Conservation (phyloP, 2,329 filamentous ascomycete species). For the Phialophora chinensis region DNA sequence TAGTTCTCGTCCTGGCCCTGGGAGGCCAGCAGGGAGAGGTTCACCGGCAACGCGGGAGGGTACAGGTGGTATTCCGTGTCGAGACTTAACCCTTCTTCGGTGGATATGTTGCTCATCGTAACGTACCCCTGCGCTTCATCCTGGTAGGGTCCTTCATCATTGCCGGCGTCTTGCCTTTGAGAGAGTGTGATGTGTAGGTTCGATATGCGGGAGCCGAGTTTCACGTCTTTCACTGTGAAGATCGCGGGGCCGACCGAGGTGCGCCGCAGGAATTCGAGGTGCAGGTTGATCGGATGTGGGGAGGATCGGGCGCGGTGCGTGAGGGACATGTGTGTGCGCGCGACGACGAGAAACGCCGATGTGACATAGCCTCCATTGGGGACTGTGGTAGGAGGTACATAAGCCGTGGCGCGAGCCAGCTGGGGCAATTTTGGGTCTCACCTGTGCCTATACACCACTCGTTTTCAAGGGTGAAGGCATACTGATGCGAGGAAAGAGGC, state of each 20-base stretch:
- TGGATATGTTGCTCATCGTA: slow-evolving; percentile 66
- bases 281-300: slow-evolving; percentile 68
- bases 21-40: slow-evolving; percentile 34
- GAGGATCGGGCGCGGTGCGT: slow-evolving; percentile 57
- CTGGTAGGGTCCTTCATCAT: slow-evolving; percentile 40
- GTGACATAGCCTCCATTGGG: slow-evolving; percentile 75
- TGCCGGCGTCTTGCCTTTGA: slow-evolving; percentile 43
- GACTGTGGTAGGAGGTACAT: slow-evolving; percentile 53
- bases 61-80: slow-evolving; percentile 61
- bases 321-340: slow-evolving; percentile 62
- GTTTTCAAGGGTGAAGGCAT: slow-evolving; percentile 60
- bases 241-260: slow-evolving; percentile 63
- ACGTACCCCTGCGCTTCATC: slow-evolving; percentile 66
- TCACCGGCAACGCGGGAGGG: slow-evolving; percentile 46
- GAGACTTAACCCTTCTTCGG: slow-evolving; percentile 64
- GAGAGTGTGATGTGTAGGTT: slow-evolving; percentile 66
- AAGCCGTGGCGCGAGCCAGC: slow-evolving; percentile 9
- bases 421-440: slow-evolving; percentile 42
- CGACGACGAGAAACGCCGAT: slow-evolving; percentile 65
- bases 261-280: slow-evolving; percentile 69
- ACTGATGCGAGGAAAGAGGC: slow-evolving; percentile 59
- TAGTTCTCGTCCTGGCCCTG: slow-evolving; percentile 54
- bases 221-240: slow-evolving; percentile 66
- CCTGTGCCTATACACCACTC: slow-evolving; percentile 72
- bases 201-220: slow-evolving; percentile 68